These are phyloP conservation scores for Coccomyxa sp. DNA, from an alignment of 139 green algal species.

Conservation along the genomic window DNA sequence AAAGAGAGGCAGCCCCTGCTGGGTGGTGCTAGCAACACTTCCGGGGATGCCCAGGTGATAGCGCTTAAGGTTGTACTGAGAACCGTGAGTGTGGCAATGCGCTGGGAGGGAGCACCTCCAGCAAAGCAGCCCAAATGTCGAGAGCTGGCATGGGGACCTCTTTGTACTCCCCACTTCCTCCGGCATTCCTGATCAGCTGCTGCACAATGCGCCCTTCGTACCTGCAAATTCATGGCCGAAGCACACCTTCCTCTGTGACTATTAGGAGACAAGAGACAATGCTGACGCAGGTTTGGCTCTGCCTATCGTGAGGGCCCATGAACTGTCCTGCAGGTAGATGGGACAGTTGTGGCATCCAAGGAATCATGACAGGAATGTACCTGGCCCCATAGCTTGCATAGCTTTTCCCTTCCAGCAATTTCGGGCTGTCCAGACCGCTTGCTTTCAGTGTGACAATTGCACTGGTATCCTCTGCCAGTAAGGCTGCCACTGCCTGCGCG, in stretches of 20 bases:
- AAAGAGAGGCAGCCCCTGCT: not conserved
- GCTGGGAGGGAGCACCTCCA: slow-evolving; percentile 28
- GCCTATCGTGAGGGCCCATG: not conserved
- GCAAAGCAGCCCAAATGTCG: slow-evolving; percentile 77
- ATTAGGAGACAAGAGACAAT: not conserved
- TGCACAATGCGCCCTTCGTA: slow-evolving; percentile 87
- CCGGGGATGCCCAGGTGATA: not conserved
- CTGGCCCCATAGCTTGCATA: slow-evolving; percentile 73
- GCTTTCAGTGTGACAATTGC: slow-evolving; percentile 73
- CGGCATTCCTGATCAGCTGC: slow-evolving; percentile 72
- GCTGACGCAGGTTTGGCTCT: not conserved
- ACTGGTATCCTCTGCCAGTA: slow-evolving; percentile 57
- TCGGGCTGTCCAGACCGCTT: slow-evolving; percentile 40
- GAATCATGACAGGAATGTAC: not conserved
- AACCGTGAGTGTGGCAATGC: not conserved
- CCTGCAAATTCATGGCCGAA: slow-evolving; percentile 19
- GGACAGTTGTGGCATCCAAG: not conserved
- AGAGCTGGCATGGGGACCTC: slow-evolving; percentile 73
- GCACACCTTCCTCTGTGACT: not conserved
- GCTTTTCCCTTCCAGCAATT: slow-evolving; percentile 69
- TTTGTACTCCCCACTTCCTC: slow-evolving; percentile 68
- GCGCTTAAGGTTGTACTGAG: not conserved
- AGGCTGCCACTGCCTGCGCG: slow-evolving; percentile 48
- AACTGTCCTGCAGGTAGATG: not conserved
- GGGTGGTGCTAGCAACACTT: not conserved